A percentile compares a stretch with the other conserved stretches of the same genome.
Conservation (phyloP, 192 early-diverging fungal genomes). For the Coemansia sp. region DNA sequence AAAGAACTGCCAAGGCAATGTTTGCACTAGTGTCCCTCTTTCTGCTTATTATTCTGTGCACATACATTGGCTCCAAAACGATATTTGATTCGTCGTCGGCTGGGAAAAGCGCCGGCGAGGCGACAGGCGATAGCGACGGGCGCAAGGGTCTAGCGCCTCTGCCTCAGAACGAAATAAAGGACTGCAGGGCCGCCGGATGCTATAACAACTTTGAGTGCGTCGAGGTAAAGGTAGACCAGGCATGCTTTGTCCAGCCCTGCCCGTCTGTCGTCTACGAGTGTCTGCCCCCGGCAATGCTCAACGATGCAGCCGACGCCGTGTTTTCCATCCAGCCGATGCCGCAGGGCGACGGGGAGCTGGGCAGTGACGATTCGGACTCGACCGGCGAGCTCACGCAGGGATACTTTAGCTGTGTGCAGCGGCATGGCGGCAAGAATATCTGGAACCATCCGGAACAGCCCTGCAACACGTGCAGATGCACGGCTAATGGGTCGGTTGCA, state of each 20-base stretch:
- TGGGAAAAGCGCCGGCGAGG: background rate
- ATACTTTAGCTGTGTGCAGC: conserved; percentile 31
- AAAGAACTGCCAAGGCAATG: conserved; percentile 5
- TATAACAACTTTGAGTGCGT: conserved; percentile 24
- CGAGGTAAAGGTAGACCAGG: conserved; percentile 17
- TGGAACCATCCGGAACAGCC: conserved; percentile 30
- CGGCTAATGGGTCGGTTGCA: conserved; percentile 18
- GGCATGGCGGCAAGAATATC: conserved; percentile 22
- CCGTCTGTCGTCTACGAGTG: conserved; percentile 31
- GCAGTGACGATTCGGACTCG: background rate
- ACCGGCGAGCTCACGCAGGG: conserved; percentile 23
- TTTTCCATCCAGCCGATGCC: conserved; percentile 13
- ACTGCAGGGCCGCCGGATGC: conserved; percentile 44
- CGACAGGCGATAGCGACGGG: background rate
- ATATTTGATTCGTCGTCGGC: background rate
- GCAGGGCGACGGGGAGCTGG: conserved; percentile 7
- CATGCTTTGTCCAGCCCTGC: conserved; percentile 37
- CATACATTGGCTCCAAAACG: conserved; percentile 14
- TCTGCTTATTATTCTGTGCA: conserved; percentile 9
- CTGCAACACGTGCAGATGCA: conserved; percentile 45
- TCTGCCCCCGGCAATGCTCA: conserved; percentile 21
- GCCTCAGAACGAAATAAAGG: background rate
- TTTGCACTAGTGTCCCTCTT: conserved; percentile 6
- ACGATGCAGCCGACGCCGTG: conserved; percentile 21
- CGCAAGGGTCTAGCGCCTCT: conserved; percentile 5